Conservation (phyloP, 202 grass and related monocot genomes). For the Panicum hallii region DNA sequence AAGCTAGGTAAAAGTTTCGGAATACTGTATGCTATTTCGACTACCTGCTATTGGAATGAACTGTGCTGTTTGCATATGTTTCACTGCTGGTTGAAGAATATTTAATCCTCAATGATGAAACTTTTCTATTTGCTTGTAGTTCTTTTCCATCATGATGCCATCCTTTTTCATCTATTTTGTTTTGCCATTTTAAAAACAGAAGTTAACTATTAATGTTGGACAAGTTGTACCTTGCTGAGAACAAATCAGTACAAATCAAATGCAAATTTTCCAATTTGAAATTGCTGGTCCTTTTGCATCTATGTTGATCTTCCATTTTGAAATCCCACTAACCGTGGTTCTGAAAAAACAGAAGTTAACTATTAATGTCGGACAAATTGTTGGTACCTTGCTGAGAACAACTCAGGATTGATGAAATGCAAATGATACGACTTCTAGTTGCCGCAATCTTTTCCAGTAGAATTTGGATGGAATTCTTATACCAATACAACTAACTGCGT, state of each 20-base stretch:
- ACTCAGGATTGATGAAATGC: not conserved
- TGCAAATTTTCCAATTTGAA: not conserved
- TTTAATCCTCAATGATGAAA: not conserved
- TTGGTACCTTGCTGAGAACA: constrained; percentile 5
- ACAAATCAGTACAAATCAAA: constrained; percentile 12
- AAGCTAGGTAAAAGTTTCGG: constrained; percentile 72
- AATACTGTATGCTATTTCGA: not conserved
- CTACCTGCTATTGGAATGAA: constrained; percentile 13
- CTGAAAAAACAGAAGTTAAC: not conserved
- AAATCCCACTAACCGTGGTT: not conserved
- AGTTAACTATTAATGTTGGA: not conserved
- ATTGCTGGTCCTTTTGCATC: not conserved
- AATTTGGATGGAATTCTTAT: not conserved
- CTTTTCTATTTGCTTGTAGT: not conserved
- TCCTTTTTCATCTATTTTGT: not conserved
- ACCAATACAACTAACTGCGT: not conserved
- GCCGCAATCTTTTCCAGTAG: not conserved
- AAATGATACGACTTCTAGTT: not conserved
- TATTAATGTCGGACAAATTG: not conserved
- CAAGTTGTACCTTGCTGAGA: not conserved
- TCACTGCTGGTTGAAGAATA: not conserved
- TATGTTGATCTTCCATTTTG: not conserved
- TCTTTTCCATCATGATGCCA: not conserved
- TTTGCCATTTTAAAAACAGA: not conserved
- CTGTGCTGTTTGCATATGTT: not conserved